A percentile compares a stretch with the other conserved stretches of the same genome.
phyloP scores from a whole-genome alignment of 352 stramenopile species.

The Pythium aphanidermatum region DNA sequence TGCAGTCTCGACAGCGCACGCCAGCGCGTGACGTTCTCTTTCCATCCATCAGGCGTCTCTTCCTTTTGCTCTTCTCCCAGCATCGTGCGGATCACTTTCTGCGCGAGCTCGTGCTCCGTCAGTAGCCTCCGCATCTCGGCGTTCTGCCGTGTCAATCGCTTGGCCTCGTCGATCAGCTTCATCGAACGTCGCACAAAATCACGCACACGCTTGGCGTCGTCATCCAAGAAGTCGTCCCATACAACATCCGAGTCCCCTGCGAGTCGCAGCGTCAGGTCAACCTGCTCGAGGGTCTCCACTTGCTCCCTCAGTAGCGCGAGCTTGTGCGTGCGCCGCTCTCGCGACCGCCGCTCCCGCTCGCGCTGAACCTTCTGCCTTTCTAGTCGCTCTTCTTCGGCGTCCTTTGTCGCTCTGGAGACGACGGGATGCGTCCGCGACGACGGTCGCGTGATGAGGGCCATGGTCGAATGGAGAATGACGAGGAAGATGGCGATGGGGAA shows the following conservation, averaged over 20 bases:
- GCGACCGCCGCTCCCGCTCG: not conserved
- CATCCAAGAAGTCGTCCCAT: constrained; percentile 6
- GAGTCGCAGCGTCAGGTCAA: not conserved
- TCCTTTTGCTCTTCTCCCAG: not conserved
- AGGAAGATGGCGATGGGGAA: no score
- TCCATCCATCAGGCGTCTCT: no score
- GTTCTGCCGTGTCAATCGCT: not conserved
- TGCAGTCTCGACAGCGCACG: no score
- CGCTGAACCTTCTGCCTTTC: not conserved
- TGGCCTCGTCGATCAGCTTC: not conserved
- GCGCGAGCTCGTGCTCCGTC: no score
- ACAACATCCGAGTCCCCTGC: not conserved
- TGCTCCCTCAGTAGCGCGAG: not conserved
- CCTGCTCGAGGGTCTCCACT: not conserved
- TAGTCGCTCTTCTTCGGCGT: no score
- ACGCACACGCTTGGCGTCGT: not conserved
- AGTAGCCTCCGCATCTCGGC: not conserved
- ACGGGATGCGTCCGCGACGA: no score
- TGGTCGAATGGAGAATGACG: no score
- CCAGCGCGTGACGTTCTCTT: no score
- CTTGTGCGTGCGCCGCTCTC: not conserved
- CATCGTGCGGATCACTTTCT: not conserved
- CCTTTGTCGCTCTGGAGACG: no score
- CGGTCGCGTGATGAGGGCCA: no score
- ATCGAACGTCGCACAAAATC: not conserved